These are phyloP conservation scores for Aureobasidium sp. DNA, from an alignment of 2,329 filamentous ascomycete genomes.

Conservation along the genomic window DNA sequence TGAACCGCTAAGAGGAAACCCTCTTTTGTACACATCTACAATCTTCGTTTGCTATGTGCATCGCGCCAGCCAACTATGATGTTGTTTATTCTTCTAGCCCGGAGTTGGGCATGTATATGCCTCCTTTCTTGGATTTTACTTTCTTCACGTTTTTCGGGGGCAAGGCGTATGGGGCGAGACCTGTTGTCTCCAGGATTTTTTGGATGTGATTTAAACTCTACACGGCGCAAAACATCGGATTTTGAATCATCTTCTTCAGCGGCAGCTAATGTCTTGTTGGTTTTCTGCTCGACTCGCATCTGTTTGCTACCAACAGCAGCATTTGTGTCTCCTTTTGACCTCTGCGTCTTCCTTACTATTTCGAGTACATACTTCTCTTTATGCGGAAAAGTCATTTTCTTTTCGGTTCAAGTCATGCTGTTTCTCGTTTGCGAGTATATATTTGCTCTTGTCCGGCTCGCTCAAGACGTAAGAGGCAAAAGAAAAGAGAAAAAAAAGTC, in stretches of 20 bases:
- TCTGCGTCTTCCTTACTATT: background rate
- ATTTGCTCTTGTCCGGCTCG: no score
- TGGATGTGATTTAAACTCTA: background rate
- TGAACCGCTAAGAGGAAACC: conserved; percentile 25
- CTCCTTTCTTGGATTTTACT: background rate
- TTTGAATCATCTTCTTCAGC: background rate
- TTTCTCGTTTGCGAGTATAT: no score
- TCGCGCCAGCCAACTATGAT: background rate
- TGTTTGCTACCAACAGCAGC: background rate
- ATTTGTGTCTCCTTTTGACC: background rate
- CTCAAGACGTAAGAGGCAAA: no score
- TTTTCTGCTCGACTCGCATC: background rate
- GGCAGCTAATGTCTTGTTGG: background rate
- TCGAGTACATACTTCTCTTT: conserved; percentile 3
- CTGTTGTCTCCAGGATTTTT: background rate
- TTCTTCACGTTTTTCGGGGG: background rate
- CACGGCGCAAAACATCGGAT: background rate
- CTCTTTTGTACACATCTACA: background rate
- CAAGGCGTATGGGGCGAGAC: background rate
- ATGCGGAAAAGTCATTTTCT: background rate
- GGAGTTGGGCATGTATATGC: background rate
- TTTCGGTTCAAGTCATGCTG: background rate
- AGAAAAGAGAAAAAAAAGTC: no score
- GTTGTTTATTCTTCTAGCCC: conserved; percentile 5
- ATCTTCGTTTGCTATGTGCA: background rate